phyloP scores from a whole-genome alignment of 1,284 basidiomycete genomes.

The Sporisorium iseilematis-ciliati region DNA sequence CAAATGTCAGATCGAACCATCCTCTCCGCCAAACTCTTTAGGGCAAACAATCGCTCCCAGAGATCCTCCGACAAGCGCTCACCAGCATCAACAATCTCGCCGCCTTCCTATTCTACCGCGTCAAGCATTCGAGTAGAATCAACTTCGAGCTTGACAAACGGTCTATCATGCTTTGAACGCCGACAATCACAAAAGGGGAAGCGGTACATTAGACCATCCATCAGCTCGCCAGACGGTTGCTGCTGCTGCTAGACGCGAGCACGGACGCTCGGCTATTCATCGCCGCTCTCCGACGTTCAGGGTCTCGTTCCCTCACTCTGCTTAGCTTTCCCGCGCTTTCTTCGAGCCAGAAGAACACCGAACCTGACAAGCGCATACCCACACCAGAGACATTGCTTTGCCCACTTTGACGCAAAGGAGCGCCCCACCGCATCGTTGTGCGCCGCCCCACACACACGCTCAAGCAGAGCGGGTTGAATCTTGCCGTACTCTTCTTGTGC shows the following conservation, averaged over 20 bases:
- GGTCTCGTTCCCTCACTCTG: neutral
- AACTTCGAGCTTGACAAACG: neutral
- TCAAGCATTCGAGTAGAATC: neutral
- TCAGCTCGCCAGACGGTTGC: too few relatives aligned
- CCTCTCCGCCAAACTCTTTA: neutral
- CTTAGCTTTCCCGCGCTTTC: neutral
- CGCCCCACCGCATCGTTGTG: neutral
- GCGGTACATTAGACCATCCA: too few relatives aligned
- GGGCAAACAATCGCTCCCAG: neutral
- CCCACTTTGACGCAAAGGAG: neutral
- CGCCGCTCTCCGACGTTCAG: neutral
- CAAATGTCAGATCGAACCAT: slow-evolving; percentile 6
- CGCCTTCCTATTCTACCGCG: slow-evolving; percentile 1
- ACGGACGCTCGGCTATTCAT: slow-evolving; percentile 1
- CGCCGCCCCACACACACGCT: neutral
- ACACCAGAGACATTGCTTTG: too few relatives aligned
- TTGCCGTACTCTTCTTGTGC: neutral
- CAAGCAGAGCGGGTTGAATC: neutral
- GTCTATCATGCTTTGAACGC: neutral
- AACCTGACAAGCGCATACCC: neutral
- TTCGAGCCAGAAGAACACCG: neutral
- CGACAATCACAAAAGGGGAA: neutral
- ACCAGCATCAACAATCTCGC: slow-evolving; percentile 7
- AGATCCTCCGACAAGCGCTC: slow-evolving; percentile 22
- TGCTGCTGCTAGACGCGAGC: too few relatives aligned